Evolutionary conservation across 2,329 filamentous ascomycete genomes (phyloP), one percentile per base, ranked within the genome.

Genomic region (Beauveria asiatica): DNA sequence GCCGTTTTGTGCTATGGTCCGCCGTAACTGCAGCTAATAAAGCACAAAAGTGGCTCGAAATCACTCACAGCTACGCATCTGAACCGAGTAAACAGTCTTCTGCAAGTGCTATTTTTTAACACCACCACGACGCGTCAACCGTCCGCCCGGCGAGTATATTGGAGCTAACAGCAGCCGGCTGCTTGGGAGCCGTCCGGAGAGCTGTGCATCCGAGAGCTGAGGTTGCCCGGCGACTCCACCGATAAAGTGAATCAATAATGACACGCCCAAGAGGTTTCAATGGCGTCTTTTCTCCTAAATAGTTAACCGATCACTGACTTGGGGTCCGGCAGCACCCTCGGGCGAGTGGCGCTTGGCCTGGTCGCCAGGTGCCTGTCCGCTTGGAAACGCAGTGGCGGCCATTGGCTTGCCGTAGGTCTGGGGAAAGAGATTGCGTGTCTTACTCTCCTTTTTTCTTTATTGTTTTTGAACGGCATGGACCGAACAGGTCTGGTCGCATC

Each of bases 181-280:
- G 25, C 39, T n/a, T 52, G 48, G 11, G 23, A 59, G 56, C 56
- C 56, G 56, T 52, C n/a, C 56, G 56, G 48, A 59, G 48, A 52
- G 46, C 37, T 45, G 25, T n/a, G 13, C 46, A 52, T 59, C 56
- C 56, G 56, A 59, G 39, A 25, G 27, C 37, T 39, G 25, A 50
- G 9, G 33, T 13, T 21, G 21, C 9, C 27, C 21, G 11, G 23
- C 25, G 8, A 52, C 46, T 52, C 45, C 46, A 51, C 45, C 17
- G 11, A 21, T 7, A 0, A 52, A 16, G 33, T 13, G 11, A 37
- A 37, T 37, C 33, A 37, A 37, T 37, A 37, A 16, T 16, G 13
- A 39, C 25, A 23, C 23, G 49, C n/a, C 49, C 25, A 27, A 33
- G 10, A 33, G 9, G 21, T 27, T 45, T 9, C 19, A 21, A 27